phyloP scores from a whole-genome alignment of 2,329 filamentous ascomycete genomes.

The Chrysoporthe deuterocubensis region DNA sequence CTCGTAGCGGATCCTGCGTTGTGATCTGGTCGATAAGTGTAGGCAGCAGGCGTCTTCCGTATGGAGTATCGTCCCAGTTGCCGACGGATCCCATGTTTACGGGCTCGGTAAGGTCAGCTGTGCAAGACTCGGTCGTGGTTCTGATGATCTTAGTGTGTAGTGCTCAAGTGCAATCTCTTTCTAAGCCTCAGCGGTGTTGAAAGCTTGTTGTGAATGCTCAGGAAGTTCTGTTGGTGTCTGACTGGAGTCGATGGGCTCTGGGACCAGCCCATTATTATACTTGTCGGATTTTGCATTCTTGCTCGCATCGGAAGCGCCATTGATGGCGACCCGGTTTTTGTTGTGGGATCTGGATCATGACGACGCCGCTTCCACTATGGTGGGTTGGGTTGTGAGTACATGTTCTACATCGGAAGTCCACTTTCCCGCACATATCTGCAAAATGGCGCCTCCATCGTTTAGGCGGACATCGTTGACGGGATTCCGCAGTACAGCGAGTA shows the following conservation, averaged over 20 bases:
- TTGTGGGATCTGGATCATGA: not conserved
- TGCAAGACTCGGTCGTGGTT: not conserved
- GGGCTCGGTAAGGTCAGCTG: not conserved
- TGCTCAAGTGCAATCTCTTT: not conserved
- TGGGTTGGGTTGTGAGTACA: not conserved
- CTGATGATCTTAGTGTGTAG: not conserved
- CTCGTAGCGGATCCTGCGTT: conserved; percentile 23
- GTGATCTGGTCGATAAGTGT: conserved; percentile 27
- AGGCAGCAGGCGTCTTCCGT: conserved; percentile 26
- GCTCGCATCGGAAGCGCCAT: not conserved
- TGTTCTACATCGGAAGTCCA: not conserved
- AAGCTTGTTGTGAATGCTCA: not conserved
- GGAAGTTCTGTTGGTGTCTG: not conserved
- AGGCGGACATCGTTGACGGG: not conserved
- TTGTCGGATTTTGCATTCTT: not conserved
- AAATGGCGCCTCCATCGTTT: not conserved
- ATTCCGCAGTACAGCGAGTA: not conserved
- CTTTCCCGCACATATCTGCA: not conserved
- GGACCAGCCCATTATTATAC: conserved; percentile 6
- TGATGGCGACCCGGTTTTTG: not conserved
- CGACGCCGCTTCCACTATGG: not conserved
- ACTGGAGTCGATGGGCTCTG: not conserved
- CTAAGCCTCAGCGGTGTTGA: not conserved
- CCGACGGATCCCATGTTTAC: conserved; percentile 23
- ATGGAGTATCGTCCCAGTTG: conserved; percentile 15